These are phyloP conservation scores for Pleoardoris graminearum DNA, from an alignment of 2,329 filamentous ascomycete species.

Conservation along the genomic window DNA sequence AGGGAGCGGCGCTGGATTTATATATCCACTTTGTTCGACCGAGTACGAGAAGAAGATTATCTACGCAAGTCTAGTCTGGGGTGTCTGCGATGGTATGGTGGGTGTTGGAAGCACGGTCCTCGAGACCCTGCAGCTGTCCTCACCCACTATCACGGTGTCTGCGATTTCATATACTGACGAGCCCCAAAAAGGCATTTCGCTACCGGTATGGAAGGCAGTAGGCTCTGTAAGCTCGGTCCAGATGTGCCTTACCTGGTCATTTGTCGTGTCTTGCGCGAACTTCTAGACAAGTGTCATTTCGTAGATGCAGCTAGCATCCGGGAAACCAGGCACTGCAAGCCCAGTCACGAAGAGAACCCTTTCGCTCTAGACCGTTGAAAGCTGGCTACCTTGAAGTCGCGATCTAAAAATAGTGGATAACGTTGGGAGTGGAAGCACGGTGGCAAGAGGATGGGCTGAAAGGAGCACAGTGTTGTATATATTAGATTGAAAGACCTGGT, in stretches of 20 bases:
- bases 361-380: slow-evolving; percentile 33
- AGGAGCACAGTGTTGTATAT: slow-evolving; percentile 31
- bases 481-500: slow-evolving; percentile 38
- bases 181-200: slow-evolving; percentile 23
- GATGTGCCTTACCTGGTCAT: slow-evolving; percentile 19
- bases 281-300: slow-evolving; percentile 29
- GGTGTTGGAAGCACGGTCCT: slow-evolving; percentile 21
- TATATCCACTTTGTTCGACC: slow-evolving; percentile 24
- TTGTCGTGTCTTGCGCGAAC: slow-evolving; percentile 21
- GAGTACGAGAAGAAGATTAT: slow-evolving; percentile 28
- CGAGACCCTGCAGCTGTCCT: slow-evolving; percentile 17
- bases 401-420: slow-evolving; percentile 32
- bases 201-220: slow-evolving; percentile 18
- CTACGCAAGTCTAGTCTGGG: slow-evolving; percentile 14
- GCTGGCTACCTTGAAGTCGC: slow-evolving; percentile 17
- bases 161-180: slow-evolving; percentile 5
- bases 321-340: slow-evolving; percentile 15
- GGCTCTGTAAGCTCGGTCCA: slow-evolving; percentile 17
- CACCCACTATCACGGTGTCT: slow-evolving; percentile 17
- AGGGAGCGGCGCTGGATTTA: slow-evolving; percentile 29
- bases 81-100: slow-evolving; percentile 12
- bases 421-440: slow-evolving; percentile 20
- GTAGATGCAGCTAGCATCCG: slow-evolving; percentile 23
- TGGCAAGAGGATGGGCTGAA: slow-evolving; percentile 13
- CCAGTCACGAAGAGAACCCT: slow-evolving; percentile 17